These are phyloP conservation scores for Pleurozium schreberi DNA, from an alignment of 225 moss, liverwort and hornwort species.

Conservation along the genomic window DNA sequence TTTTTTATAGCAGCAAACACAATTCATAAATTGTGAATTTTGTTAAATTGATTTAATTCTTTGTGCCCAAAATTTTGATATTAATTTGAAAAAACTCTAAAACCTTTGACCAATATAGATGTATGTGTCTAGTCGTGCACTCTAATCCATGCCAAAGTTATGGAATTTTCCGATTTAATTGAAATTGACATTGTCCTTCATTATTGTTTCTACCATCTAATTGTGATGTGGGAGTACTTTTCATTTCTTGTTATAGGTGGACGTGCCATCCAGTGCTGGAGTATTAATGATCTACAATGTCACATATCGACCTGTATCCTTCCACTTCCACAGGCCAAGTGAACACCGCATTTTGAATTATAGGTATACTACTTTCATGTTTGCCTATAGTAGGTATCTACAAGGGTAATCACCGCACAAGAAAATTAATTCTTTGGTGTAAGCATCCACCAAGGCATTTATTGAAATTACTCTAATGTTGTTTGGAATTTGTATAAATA, in stretches of 20 bases:
- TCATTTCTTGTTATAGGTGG: background rate
- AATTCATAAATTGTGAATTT: background rate
- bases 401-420: too few relatives aligned
- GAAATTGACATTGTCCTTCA: background rate
- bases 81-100: background rate
- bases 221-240: background rate
- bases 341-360: slow-evolving; percentile 56
- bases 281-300: slow-evolving; percentile 11
- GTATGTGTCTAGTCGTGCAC: background rate
- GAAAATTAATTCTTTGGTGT: background rate
- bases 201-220: background rate
- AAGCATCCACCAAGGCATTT: background rate
- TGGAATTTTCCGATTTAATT: background rate
- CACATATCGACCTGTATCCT: slow-evolving; percentile 22
- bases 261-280: slow-evolving; percentile 4
- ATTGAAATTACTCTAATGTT: background rate
- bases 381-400: background rate
- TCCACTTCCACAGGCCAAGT: slow-evolving; percentile 66
- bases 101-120: fast-evolving
- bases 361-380: slow-evolving; percentile 10
- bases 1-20: too few relatives aligned
- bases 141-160: background rate
- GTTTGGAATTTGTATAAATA: background rate
- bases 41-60: background rate
- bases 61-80: too few relatives aligned